Conservation (phyloP, 2,329 filamentous ascomycete genomes). For the Curvularia eragrostidis region DNA sequence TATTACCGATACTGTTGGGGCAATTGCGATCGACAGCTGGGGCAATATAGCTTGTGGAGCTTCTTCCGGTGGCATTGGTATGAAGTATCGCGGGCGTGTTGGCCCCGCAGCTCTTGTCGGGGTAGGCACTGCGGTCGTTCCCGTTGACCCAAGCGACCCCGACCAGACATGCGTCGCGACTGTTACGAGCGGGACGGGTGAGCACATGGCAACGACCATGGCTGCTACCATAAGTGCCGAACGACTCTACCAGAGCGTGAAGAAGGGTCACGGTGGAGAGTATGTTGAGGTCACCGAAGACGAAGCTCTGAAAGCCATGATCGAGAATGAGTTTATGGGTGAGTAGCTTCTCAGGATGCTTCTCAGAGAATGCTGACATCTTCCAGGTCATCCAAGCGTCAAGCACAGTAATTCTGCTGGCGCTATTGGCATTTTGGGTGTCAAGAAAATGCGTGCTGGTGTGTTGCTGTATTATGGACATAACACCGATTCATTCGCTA, state of each 20-base stretch:
- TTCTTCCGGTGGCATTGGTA: constrained; percentile 96
- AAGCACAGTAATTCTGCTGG: constrained; percentile 78
- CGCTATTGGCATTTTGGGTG: constrained; percentile 87
- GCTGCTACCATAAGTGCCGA: constrained; percentile 87
- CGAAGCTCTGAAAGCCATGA: constrained; percentile 76
- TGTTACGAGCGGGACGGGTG: constrained; percentile 92
- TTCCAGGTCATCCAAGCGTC: constrained; percentile 76
- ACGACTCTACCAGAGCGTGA: constrained; percentile 76
- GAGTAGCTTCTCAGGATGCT: constrained; percentile 20
- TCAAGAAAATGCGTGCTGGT: constrained; percentile 81
- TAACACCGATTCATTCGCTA: constrained; percentile 87
- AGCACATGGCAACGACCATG: constrained; percentile 97
- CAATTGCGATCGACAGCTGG: constrained; percentile 85
- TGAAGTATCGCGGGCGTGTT: constrained; percentile 93
- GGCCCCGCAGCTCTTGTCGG: constrained; percentile 93
- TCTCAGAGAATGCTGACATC: constrained; percentile 13
- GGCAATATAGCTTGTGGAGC: constrained; percentile 93
- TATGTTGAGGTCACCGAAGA: constrained; percentile 77
- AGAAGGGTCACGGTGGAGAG: constrained; percentile 65
- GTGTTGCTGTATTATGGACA: constrained; percentile 92
- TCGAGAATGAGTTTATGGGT: constrained; percentile 90
- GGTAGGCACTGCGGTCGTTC: constrained; percentile 88
- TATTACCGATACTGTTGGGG: constrained; percentile 93
- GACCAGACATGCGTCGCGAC: constrained; percentile 75
- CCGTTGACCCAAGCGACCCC: constrained; percentile 72